These are phyloP conservation scores for Fusarium agapanthi DNA, from an alignment of 2,329 filamentous ascomycete genomes.

Conservation along the genomic window DNA sequence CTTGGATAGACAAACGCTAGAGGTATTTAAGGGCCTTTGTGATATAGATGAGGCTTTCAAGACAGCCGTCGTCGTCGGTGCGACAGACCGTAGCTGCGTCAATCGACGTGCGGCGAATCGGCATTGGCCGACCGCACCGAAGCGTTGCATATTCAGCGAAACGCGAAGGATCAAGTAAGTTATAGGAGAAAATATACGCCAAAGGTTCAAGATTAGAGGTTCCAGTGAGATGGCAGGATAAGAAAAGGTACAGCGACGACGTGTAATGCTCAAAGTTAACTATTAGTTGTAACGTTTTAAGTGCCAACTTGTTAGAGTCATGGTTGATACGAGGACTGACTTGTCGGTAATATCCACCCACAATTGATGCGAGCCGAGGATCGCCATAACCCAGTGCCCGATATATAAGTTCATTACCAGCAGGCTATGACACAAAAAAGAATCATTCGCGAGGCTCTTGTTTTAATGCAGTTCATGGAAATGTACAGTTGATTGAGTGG, in stretches of 20 bases:
- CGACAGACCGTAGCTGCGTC: constrained; percentile 24
- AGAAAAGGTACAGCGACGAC: background rate
- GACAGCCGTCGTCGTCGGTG: constrained; percentile 13
- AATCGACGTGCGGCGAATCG: constrained; percentile 38
- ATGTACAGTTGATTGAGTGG: constrained; percentile 44
- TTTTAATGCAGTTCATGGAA: background rate
- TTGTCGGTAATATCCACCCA: constrained; percentile 39
- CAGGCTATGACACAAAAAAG: background rate
- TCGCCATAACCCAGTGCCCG: constrained; percentile 15
- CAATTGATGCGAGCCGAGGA: constrained; percentile 27
- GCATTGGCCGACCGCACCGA: constrained; percentile 39
- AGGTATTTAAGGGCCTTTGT: constrained; percentile 22
- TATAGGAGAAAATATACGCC: background rate
- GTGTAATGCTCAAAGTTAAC: background rate
- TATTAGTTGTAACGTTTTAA: background rate
- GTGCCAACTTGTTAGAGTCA: constrained; percentile 17
- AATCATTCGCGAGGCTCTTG: background rate
- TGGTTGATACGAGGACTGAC: constrained; percentile 31
- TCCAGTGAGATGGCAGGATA: background rate
- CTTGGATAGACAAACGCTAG: constrained; percentile 27
- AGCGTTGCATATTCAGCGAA: constrained; percentile 33
- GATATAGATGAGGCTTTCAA: constrained; percentile 3
- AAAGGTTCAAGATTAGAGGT: background rate
- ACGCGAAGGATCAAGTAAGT: background rate
- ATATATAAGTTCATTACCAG: background rate